phyloP scores from a whole-genome alignment of 495 filamentous ascomycete species.

The Podospora pseudoanserina region DNA sequence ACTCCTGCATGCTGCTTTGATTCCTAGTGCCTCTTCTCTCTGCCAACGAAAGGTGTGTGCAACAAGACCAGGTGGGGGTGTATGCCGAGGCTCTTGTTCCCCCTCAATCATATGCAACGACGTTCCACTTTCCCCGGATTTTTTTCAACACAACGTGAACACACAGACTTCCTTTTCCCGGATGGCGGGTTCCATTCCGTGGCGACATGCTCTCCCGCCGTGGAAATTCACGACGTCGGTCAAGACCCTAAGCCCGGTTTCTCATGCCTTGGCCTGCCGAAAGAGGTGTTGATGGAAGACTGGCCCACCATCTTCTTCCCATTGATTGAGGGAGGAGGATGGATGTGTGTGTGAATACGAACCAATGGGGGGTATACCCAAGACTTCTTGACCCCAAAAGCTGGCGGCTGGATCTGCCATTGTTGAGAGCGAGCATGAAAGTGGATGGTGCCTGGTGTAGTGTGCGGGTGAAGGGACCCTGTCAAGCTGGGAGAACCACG shows the following conservation, averaged over 20 bases:
- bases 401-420: neutral
- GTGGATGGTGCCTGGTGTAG: neutral
- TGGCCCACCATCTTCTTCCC: neutral
- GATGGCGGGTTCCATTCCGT: neutral
- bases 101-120: slow-evolving; percentile 16
- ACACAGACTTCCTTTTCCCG: neutral
- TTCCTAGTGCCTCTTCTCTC: too few species aligned
- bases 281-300: neutral
- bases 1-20: too few species aligned
- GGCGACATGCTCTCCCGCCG: neutral
- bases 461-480: neutral
- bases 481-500: neutral
- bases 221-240: neutral
- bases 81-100: slow-evolving; percentile 14
- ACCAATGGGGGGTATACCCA: neutral
- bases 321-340: neutral
- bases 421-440: neutral
- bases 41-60: neutral
- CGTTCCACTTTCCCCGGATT: slow-evolving; percentile 17
- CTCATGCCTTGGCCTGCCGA: neutral
- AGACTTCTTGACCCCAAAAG: neutral
- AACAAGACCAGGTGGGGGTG: neutral
- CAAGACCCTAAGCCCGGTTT: slow-evolving; percentile 1
- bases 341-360: neutral
- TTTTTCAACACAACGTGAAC: neutral